Evolutionary conservation across 176 grass and related monocot genomes (phyloP), one percentile per base, ranked within the genome.

Genomic region (Otatea glauca): DNA sequence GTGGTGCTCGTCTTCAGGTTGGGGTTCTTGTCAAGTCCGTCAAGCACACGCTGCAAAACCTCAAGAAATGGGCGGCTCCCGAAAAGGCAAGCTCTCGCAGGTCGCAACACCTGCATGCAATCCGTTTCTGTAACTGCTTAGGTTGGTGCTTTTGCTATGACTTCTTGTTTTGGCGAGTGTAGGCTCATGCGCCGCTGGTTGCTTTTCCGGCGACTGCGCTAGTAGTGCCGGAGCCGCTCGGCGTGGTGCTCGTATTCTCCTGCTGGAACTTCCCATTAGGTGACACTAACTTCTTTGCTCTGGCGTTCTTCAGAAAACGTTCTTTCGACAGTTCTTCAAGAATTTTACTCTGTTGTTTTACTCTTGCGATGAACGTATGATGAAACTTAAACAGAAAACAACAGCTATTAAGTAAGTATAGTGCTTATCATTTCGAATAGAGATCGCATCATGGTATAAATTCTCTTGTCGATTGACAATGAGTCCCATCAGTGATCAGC

Each of bases 181-280:
- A 95, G 95, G 91, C 77, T 45, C 23, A 37, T 3, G 32, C 88
- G 78, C 96, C 89, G 45, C 7, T 90, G 37, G 80, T 86, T 20
- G 82, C 96, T 8, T 98, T 98, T 75, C 92, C 91, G 51, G 64
- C 96, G 32, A 87, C 67, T 9, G 91, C 87, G 29, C n/a, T 92
- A 20, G 78, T 95, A 77, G 63, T 92, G 82, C 72, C 87, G 4
- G 93, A 98, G 87, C 93, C 96, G 34, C 91, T 98, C 59, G 96
- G 89, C 7, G 87, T 93, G 0, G 96, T 98, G 75, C 88, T 95
- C 54, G 50, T 98, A 21, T 90, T 93, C 81, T 90, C 96, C 62
- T 86, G 82, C 86, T 98, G 96, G 91, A 98, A 98, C 38, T 81
- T 90, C 37, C 96, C 91, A 0, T 68, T 98, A 87, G 89, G 93